phyloP scores from a whole-genome alignment of 1,284 basidiomycete species.

The Grifola frondosa region DNA sequence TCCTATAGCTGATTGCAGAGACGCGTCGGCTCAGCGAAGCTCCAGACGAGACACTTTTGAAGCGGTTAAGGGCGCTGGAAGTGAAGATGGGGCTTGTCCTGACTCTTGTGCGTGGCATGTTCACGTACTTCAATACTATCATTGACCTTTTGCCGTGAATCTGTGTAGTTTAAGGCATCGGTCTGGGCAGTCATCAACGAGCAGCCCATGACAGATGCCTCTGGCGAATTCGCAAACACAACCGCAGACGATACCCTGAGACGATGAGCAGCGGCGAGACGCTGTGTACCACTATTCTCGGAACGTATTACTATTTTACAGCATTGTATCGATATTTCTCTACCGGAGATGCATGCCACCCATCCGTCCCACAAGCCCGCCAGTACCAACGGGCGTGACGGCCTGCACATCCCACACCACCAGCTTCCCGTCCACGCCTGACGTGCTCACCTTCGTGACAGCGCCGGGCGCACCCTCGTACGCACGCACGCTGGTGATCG shows the following conservation, averaged over 20 bases:
- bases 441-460: slow-evolving; percentile 82
- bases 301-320: slow-evolving; percentile 12
- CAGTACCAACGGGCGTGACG: slow-evolving; percentile 36
- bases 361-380: slow-evolving; percentile 34
- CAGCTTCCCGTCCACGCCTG: slow-evolving; percentile 93
- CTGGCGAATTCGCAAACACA: slow-evolving; percentile 31
- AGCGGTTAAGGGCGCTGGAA: slow-evolving; percentile 80
- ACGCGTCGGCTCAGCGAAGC: slow-evolving; percentile 61
- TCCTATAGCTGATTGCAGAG: slow-evolving; percentile 51
- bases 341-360: slow-evolving; percentile 51
- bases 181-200: slow-evolving; percentile 95
- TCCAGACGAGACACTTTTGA: slow-evolving; percentile 77
- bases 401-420: slow-evolving; percentile 86
- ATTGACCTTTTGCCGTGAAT: no score
- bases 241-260: slow-evolving; percentile 37
- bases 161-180: slow-evolving; percentile 89
- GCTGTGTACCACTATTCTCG: neutral
- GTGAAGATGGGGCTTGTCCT: slow-evolving; percentile 94
- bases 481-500: slow-evolving; percentile 87
- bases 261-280: no score
- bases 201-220: slow-evolving; percentile 57
- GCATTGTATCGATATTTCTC: slow-evolving; percentile 20
- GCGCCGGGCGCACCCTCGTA: slow-evolving; percentile 65
- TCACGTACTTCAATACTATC: neutral
- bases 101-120: slow-evolving; percentile 65